These are phyloP conservation scores for Ophiostoma perfectum DNA, from an alignment of 2,329 filamentous ascomycete species.

Conservation along the genomic window DNA sequence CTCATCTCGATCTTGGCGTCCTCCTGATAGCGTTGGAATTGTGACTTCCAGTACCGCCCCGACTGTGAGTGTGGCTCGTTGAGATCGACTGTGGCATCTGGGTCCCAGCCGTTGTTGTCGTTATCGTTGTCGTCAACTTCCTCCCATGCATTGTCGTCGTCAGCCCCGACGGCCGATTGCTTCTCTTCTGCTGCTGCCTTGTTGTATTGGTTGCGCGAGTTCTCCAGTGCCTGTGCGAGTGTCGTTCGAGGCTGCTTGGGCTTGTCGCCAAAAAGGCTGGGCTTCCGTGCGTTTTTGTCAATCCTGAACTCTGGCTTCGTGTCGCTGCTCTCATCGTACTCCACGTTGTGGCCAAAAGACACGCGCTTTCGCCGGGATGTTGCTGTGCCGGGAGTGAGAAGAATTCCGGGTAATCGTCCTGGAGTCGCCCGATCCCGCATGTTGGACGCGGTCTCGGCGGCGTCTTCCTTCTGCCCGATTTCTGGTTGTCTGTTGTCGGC, in stretches of 20 bases:
- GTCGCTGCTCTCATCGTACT: conserved; percentile 38
- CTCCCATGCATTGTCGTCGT: conserved; percentile 48
- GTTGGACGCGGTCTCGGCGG: conserved; percentile 24
- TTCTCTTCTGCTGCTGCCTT: conserved; percentile 14
- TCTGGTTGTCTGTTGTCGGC: conserved; percentile 15
- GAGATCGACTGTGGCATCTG: conserved; percentile 63
- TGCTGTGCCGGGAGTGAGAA: conserved; percentile 59
- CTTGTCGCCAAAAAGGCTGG: conserved; percentile 24
- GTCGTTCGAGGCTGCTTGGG: conserved; percentile 34
- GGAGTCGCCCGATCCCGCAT: conserved; percentile 22
- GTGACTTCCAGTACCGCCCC: conserved; percentile 73
- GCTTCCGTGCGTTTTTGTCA: conserved; percentile 26
- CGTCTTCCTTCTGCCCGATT: conserved; percentile 34
- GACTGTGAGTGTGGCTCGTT: conserved; percentile 70
- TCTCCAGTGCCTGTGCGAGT: conserved; percentile 44
- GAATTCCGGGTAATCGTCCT: conserved; percentile 47
- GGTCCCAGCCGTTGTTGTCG: conserved; percentile 34
- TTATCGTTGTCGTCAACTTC: conserved; percentile 42
- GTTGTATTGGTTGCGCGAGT: conserved; percentile 32
- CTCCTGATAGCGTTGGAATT: conserved; percentile 67
- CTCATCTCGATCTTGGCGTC: conserved; percentile 69
- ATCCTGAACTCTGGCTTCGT: conserved; percentile 30
- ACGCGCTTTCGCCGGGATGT: conserved; percentile 58
- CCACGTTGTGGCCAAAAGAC: conserved; percentile 56
- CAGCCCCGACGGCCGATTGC: conserved; percentile 20